These are phyloP conservation scores for Coniochaeta hoffmannii DNA, from an alignment of 2,329 filamentous ascomycete species.

Conservation along the genomic window DNA sequence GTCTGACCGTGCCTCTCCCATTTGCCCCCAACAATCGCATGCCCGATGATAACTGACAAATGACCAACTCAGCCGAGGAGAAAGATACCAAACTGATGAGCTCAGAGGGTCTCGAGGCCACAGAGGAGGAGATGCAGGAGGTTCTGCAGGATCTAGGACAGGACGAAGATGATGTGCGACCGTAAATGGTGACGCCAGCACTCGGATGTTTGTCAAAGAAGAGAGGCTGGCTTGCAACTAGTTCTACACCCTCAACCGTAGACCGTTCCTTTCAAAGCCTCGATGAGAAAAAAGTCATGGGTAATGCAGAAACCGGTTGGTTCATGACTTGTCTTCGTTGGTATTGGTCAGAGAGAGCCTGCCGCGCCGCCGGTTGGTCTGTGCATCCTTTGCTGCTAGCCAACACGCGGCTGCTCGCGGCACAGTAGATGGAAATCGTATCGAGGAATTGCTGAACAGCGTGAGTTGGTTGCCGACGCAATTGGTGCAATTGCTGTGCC, in stretches of 20 bases:
- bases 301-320: neutral
- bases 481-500: neutral
- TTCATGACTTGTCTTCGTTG: neutral
- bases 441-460: too few relatives aligned
- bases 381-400: neutral
- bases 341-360: neutral
- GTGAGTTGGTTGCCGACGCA: neutral
- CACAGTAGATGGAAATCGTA: neutral
- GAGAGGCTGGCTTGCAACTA: neutral
- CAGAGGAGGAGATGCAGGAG: slow-evolving; percentile 53
- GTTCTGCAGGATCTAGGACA: slow-evolving; percentile 30
- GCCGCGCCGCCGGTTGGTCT: neutral
- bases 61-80: slow-evolving; percentile 49
- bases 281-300: neutral
- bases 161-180: slow-evolving; percentile 1
- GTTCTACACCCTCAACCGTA: neutral
- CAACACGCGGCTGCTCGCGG: neutral
- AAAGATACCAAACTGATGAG: slow-evolving; percentile 63
- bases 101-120: slow-evolving; percentile 58
- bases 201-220: neutral
- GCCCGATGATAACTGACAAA: slow-evolving; percentile 7
- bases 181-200: neutral
- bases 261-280: neutral
- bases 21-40: neutral
- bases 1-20: neutral